Evolutionary conservation across 164 flowering plant genomes (phyloP), one percentile per base, ranked within the genome.

Genomic region (Berberis thunbergii): DNA sequence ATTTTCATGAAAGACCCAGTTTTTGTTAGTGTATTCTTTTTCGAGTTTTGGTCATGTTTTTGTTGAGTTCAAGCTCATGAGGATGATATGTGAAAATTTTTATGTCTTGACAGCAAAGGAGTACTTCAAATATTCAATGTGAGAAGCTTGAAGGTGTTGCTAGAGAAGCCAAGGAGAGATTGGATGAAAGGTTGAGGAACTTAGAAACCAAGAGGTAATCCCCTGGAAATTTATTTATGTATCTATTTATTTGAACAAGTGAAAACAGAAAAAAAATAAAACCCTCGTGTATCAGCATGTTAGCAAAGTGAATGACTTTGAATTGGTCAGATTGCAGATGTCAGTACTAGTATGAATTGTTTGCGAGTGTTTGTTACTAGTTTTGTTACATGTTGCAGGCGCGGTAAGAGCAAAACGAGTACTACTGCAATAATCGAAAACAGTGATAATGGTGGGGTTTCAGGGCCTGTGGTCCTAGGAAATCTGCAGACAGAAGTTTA

Each of bases 81-180:
- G 43, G 62, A 66, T 38, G 69, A 77, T 75, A 73, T 59, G 42
- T 81, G 81, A 62, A 78, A 68, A 26, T 0, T 26, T 26, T 26
- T 26, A 26, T 26, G 26, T 26, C 26, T 26, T 26, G 60, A 26
- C 68, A 10, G 38, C 56, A 13, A 71, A 68, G 45, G 70, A 75
- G 60, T 70, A 62, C 26, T 65, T 65, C 41, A 26, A 26, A 26
- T 26, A 26, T 26, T 26, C 70, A 70, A n/a, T 79, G 75, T 69
- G 84, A 79, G 67, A 79, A 81, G 61, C 82, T 91, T 11, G 91
- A 79, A 62, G 82, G 69, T 49, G 77, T 55, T 9, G 97, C 89
- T 11, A 81, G 88, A 77, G 88, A 85, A 70, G 96, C 97, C 57
- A 91, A 85, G 70, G 86, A 79, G 64, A 80, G 97, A 66, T 58